These are phyloP conservation scores for Schizophyllum commune DNA, from an alignment of 1,284 basidiomycete species.

Conservation along the genomic window DNA sequence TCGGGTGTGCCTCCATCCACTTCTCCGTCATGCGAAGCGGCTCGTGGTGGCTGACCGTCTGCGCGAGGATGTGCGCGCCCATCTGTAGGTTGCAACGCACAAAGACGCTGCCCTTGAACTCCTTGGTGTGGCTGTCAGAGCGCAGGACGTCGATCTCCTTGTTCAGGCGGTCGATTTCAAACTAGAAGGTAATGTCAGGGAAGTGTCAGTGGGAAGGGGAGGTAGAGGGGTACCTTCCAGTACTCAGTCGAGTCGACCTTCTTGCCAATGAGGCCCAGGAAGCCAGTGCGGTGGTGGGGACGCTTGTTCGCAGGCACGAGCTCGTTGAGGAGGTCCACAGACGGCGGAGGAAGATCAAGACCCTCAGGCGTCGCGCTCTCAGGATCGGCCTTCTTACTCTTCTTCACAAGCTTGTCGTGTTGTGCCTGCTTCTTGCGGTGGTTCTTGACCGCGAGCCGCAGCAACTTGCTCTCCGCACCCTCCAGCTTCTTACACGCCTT, in stretches of 20 bases:
- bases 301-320: constrained; percentile 47
- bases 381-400: constrained; percentile 21
- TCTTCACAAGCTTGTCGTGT: constrained; percentile 21
- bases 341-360: constrained; percentile 16
- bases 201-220: neutral
- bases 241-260: constrained; percentile 75
- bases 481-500: constrained; percentile 59
- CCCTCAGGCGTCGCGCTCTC: constrained; percentile 11
- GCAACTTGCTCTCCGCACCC: constrained; percentile 49
- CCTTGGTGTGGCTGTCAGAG: constrained; percentile 38
- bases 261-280: constrained; percentile 50
- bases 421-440: constrained; percentile 26
- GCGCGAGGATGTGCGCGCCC: constrained; percentile 65
- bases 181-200: constrained; percentile 18
- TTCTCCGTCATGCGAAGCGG: constrained; percentile 52
- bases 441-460: constrained; percentile 41
- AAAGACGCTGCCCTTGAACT: constrained; percentile 62
- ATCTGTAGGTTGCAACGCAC: constrained; percentile 77
- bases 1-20: constrained; percentile 61
- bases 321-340: constrained; percentile 34
- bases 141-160: constrained; percentile 35
- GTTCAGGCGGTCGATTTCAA: constrained; percentile 46
- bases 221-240: constrained; percentile 37
- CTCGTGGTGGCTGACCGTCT: constrained; percentile 52
- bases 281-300: constrained; percentile 53